Base-by-base conservation (phyloP, 106 monocot genomes). In the Acorus calamus region DNA sequence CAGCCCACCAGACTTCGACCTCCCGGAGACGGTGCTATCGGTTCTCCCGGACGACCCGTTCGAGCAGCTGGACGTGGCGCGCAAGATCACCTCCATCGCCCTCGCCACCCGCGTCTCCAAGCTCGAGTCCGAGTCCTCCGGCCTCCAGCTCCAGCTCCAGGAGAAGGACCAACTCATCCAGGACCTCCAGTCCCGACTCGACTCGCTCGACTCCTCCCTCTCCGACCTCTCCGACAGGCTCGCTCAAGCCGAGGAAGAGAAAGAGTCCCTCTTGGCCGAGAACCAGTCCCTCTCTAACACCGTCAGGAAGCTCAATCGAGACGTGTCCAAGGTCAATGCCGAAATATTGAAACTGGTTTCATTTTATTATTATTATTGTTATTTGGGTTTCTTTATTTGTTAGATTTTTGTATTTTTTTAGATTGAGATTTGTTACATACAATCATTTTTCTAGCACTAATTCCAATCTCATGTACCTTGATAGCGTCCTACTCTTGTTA, bases 31-130 rank as follows among this genome's bases (percentile, higher is more conserved):
- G 49, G 62, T 94, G 45, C 69, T 84, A 62, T 67, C 77, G 13
- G 84, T 89, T 55, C 82, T 94, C n/a, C 94, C 94, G 45, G 42
- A 49, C 4, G 94, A 94, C 73, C 89, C 94, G 9, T 94, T 89
- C 77, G 94, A 86, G 82, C 94, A 89, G 76, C 89, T 94, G 50
- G 89, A 94, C 66, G 64, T 94, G 66, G 94, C 94, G 57, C 80
- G 89, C 6, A 94, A 84, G 77, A 87, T 94, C 77, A 94, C 94
- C 14, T 94, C 94, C 57, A 87, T 89, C 70, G 94, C 94, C 14
- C 94, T 94, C 43, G 69, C 86, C 65, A 60, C 77, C 44, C 94
- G 94, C 48, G 75, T 94, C 58, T 64, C 81, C 28, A 55, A 51
- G 13, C 84, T 94, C 12, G 89, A 94, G 78, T 67, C 74, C 50